These are phyloP conservation scores for Cryptococcus hybrid DNA, from an alignment of 1,284 basidiomycete genomes.

Conservation along the genomic window DNA sequence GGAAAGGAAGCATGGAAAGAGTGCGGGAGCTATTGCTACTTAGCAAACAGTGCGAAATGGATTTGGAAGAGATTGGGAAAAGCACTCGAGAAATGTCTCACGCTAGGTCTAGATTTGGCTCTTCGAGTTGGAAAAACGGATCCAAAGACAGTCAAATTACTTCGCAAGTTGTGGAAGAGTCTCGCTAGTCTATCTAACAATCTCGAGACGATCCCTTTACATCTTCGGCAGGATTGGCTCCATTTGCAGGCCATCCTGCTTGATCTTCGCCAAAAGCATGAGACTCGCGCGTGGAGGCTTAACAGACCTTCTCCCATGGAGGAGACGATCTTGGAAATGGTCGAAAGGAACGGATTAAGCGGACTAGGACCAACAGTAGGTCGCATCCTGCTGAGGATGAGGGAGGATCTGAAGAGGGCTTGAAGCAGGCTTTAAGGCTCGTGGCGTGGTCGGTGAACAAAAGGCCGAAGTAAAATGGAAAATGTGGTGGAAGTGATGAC, in stretches of 20 bases:
- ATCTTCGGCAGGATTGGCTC: slow-evolving; percentile 12
- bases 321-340: slow-evolving; percentile 10
- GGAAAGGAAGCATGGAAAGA: slow-evolving; percentile 9
- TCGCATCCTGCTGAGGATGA: slow-evolving; percentile 2
- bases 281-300: background rate
- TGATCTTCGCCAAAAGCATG: background rate
- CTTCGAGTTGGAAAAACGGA: background rate
- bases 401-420: background rate
- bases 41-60: slow-evolving; percentile 30
- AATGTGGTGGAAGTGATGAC: slow-evolving; percentile 1
- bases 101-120: slow-evolving; percentile 8
- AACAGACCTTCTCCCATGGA: slow-evolving; percentile 1
- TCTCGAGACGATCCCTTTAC: slow-evolving; percentile 6
- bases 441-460: slow-evolving; percentile 7
- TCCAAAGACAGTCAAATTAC: slow-evolving; percentile 1
- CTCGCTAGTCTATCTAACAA: background rate
- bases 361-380: slow-evolving; percentile 13
- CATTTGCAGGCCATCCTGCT: background rate
- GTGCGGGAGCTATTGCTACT: slow-evolving; percentile 23
- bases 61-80: slow-evolving; percentile 12
- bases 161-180: slow-evolving; percentile 7
- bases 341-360: slow-evolving; percentile 15
- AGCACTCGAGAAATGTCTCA: slow-evolving; percentile 4
- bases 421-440: slow-evolving; percentile 3
- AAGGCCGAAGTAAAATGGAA: background rate